phyloP scores from a whole-genome alignment of 2,329 filamentous ascomycete genomes.

The Phoma sp. region DNA sequence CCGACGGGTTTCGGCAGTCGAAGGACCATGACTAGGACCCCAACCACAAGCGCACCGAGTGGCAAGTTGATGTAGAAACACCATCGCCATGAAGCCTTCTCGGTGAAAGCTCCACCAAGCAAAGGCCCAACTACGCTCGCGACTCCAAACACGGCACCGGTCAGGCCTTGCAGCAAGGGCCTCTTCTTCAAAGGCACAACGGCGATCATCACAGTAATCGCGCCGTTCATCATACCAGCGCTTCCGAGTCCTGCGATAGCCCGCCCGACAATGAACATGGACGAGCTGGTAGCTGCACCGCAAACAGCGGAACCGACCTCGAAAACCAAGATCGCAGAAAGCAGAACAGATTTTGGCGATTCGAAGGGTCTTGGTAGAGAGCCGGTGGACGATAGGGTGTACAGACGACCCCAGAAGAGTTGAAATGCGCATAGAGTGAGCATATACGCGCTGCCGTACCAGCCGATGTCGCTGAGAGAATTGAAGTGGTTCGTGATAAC shows the following conservation, averaged over 20 bases:
- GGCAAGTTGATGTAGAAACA: conserved; percentile 38
- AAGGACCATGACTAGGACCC: conserved; percentile 47
- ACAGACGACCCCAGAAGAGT: conserved; percentile 53
- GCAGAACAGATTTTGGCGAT: conserved; percentile 44
- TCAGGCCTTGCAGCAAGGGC: conserved; percentile 51
- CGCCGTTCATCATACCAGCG: conserved; percentile 53
- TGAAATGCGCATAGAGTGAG: conserved; percentile 53
- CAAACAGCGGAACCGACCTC: conserved; percentile 48
- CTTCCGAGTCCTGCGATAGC: conserved; percentile 54
- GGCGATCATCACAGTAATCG: conserved; percentile 46
- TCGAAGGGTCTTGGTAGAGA: conserved; percentile 24
- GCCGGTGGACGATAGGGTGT: conserved; percentile 42
- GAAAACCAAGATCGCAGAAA: conserved; percentile 47
- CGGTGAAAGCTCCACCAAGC: conserved; percentile 55
- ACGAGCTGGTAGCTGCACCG: conserved; percentile 49
- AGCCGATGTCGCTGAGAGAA: conserved; percentile 26
- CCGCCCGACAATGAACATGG: conserved; percentile 54
- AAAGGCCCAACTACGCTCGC: conserved; percentile 27
- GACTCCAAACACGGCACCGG: conserved; percentile 52
- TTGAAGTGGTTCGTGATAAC: conserved; percentile 29
- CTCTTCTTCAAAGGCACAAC: conserved; percentile 49
- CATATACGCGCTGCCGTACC: conserved; percentile 45
- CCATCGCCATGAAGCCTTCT: conserved; percentile 65
- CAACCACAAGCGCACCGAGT: conserved; percentile 18
- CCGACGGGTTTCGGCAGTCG: conserved; percentile 7